Percentiles rank a stretch among this genome's conserved stretches.
Evolutionary conservation across 257 asterid species (phyloP).

Genomic region (Solanum gandarillasii): DNA sequence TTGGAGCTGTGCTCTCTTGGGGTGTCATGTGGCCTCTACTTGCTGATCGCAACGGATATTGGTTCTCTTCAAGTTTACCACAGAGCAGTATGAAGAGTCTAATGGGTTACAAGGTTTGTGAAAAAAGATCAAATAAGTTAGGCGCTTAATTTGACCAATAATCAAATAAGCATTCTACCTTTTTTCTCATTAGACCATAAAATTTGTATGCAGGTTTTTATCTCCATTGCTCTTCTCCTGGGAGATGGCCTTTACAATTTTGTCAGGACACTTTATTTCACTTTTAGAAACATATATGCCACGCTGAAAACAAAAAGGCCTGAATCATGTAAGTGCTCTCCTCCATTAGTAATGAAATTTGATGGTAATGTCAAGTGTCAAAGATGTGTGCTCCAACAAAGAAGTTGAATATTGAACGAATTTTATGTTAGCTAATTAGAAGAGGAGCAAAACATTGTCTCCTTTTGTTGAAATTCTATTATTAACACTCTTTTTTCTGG

Average conservation of each 20-base stretch:
- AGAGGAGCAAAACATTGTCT: not conserved
- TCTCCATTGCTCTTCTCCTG: constrained; percentile 68
- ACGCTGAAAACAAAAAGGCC: constrained; percentile 31
- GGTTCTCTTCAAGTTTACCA: constrained; percentile 40
- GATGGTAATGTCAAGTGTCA: not conserved
- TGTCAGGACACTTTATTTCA: constrained; percentile 46
- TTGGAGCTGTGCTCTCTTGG: constrained; percentile 64
- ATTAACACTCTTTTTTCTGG: not conserved
- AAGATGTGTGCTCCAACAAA: not conserved
- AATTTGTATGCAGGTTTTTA: constrained; percentile 48
- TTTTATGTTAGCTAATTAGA: not conserved
- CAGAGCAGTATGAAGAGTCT: constrained; percentile 57
- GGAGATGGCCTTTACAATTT: constrained; percentile 90
- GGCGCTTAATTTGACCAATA: not conserved
- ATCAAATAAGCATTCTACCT: not conserved
- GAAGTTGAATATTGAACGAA: not conserved
- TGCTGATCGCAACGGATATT: constrained; percentile 31
- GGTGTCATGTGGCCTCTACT: constrained; percentile 71
- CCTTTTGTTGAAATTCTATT: not conserved
- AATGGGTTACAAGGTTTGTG: constrained; percentile 52
- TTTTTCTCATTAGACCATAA: not conserved
- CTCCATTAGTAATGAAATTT: not conserved
- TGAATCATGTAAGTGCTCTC: constrained; percentile 19
- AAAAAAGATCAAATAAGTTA: not conserved
- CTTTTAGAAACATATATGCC: constrained; percentile 34